Conservation (phyloP, 495 filamentous ascomycete genomes). For the Cairneyella variabilis region DNA sequence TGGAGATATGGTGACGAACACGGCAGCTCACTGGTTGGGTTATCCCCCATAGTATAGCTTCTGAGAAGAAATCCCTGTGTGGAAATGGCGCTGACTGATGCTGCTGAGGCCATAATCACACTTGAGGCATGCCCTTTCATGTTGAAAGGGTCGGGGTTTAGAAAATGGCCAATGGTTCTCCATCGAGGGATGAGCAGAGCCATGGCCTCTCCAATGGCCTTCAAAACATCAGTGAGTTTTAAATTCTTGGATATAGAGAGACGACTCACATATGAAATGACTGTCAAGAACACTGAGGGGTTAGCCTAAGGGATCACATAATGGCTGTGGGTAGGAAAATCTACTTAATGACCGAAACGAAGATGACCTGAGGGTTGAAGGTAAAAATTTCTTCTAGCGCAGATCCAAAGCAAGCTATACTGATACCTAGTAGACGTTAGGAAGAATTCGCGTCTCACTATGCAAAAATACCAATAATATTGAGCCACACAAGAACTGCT, state of each 20-base stretch:
- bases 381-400: slow-evolving; percentile 34
- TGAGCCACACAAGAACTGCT: too few species aligned
- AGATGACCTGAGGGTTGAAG: slow-evolving; percentile 44
- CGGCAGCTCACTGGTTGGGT: slow-evolving; percentile 30
- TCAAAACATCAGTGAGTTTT: too few species aligned
- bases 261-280: slow-evolving; percentile 36
- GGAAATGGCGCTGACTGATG: slow-evolving; percentile 30
- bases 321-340: too few species aligned
- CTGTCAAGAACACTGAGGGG: slow-evolving; percentile 41
- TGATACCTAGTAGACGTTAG: too few species aligned
- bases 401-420: slow-evolving; percentile 10
- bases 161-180: slow-evolving; percentile 32
- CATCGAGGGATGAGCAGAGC: slow-evolving; percentile 32
- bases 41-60: slow-evolving; percentile 40
- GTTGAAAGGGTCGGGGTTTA: slow-evolving; percentile 74
- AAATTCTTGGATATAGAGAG: too few species aligned
- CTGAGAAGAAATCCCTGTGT: slow-evolving; percentile 38
- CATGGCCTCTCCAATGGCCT: slow-evolving; percentile 32
- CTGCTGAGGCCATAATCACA: slow-evolving; percentile 62
- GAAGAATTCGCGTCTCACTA: too few species aligned
- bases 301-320: too few species aligned
- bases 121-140: slow-evolving; percentile 76
- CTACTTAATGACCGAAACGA: slow-evolving; percentile 37
- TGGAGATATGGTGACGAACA: slow-evolving; percentile 40
- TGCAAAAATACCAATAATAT: too few species aligned